Evolutionary conservation across 2,329 filamentous ascomycete genomes (phyloP).

Genomic region (Colletotrichum trifolii): DNA sequence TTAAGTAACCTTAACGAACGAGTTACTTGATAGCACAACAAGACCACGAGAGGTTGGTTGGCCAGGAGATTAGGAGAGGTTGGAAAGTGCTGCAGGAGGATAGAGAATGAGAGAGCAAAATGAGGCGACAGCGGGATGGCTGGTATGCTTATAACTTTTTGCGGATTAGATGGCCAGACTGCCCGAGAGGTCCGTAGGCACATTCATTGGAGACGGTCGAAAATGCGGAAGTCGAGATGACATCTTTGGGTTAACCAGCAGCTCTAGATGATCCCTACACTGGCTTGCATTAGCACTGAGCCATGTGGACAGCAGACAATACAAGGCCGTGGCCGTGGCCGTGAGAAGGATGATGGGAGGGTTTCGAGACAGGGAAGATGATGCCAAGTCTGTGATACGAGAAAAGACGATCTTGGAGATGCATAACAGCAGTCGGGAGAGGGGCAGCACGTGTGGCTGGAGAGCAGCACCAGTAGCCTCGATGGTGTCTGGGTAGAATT

Average conservation of each 20-base stretch:
- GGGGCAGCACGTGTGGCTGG: slow-evolving; percentile 10
- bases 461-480: not conserved
- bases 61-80: slow-evolving; percentile 27
- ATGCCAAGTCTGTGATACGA: slow-evolving; percentile 38
- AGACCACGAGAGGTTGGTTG: slow-evolving; percentile 31
- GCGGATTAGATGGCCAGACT: slow-evolving; percentile 4
- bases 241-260: slow-evolving; percentile 30
- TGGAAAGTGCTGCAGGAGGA: slow-evolving; percentile 29
- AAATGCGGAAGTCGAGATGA: slow-evolving; percentile 31
- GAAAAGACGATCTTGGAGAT: slow-evolving; percentile 25
- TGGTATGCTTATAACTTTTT: slow-evolving; percentile 36
- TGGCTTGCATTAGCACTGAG: slow-evolving; percentile 34
- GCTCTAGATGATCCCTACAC: slow-evolving; percentile 28
- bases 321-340: slow-evolving; percentile 12
- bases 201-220: not conserved
- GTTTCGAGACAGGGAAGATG: slow-evolving; percentile 8
- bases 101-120: slow-evolving; percentile 3
- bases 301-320: slow-evolving; percentile 24
- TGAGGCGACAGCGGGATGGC: slow-evolving; percentile 27
- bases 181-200: not conserved
- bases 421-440: slow-evolving; percentile 20
- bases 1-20: slow-evolving; percentile 39
- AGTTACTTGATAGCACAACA: slow-evolving; percentile 32
- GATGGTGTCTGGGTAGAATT: not conserved
- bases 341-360: slow-evolving; percentile 1